Conservation (phyloP, 2,329 filamentous ascomycete genomes). For the Huntiella bhutanensis region DNA sequence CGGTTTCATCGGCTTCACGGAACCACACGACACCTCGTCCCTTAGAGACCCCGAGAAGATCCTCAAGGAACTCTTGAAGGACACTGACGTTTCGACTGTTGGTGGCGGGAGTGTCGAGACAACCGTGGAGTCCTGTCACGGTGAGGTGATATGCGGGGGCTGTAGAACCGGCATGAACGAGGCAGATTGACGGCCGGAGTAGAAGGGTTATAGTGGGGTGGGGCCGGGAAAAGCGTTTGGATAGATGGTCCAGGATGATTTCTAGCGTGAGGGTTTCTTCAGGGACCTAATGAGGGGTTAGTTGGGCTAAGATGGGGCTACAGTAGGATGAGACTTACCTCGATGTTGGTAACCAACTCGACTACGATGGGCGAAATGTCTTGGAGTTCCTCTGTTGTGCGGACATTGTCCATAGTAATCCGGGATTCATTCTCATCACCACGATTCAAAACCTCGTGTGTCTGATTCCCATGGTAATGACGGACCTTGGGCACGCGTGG, state of each 20-base stretch:
- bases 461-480: background rate
- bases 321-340: background rate
- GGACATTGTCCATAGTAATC: background rate
- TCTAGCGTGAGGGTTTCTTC: constrained; percentile 60
- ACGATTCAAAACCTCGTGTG: background rate
- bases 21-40: constrained; percentile 58
- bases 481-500: background rate
- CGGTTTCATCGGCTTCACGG: constrained; percentile 48
- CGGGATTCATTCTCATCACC: background rate
- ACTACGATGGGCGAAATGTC: constrained; percentile 2
- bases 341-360: constrained; percentile 6
- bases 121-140: constrained; percentile 48
- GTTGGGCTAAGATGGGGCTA: background rate
- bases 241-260: constrained; percentile 53
- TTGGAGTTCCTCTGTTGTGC: background rate
- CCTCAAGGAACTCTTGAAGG: constrained; percentile 56
- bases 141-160: constrained; percentile 65
- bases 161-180: constrained; percentile 56
- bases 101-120: constrained; percentile 46
- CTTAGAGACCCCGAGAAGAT: constrained; percentile 45
- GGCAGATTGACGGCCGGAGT: constrained; percentile 54
- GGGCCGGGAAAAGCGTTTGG: constrained; percentile 55
- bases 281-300: constrained; percentile 34
- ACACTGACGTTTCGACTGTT: constrained; percentile 70
- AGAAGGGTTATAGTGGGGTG: constrained; percentile 56